A percentile compares a stretch with the other conserved stretches of the same genome.
Evolutionary conservation across 1,284 basidiomycete genomes (phyloP).

Genomic region (Afroboletus lepidellus): DNA sequence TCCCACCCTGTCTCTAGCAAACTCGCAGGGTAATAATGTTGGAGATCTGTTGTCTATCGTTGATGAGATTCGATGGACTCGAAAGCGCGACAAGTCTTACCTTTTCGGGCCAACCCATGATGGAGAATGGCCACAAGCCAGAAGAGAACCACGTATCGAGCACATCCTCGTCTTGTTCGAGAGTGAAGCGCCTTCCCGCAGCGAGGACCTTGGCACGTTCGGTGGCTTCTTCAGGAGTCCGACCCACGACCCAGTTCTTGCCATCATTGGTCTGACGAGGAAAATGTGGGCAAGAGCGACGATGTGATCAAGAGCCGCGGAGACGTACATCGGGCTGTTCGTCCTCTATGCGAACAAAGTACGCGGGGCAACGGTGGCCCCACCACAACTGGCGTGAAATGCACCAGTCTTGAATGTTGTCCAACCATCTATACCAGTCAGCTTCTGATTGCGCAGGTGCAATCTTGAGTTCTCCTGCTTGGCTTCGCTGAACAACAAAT

Average conservation of each 20-base stretch:
- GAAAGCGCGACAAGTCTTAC: constrained; percentile 38
- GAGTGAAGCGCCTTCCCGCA: constrained; percentile 65
- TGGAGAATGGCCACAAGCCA: constrained; percentile 97
- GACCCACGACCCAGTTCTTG: constrained; percentile 90
- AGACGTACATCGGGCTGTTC: constrained; percentile 66
- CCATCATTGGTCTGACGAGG: constrained; percentile 59
- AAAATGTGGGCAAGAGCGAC: neutral
- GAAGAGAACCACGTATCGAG: constrained; percentile 99
- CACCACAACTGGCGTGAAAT: constrained; percentile 99
- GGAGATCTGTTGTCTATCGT: constrained; percentile 67
- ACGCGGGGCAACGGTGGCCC: constrained; percentile 97
- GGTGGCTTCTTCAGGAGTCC: constrained; percentile 78
- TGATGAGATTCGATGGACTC: constrained; percentile 2
- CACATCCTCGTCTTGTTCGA: constrained; percentile 97
- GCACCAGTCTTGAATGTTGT: constrained; percentile 98
- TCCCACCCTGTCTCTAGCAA: constrained; percentile 99
- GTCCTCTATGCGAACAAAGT: constrained; percentile 88
- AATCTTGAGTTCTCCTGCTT: constrained; percentile 83
- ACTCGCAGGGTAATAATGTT: constrained; percentile 85
- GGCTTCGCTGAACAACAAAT: constrained; percentile 61
- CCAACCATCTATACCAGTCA: constrained; percentile 98
- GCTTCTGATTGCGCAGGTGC: constrained; percentile 84
- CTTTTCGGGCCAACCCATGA: constrained; percentile 95
- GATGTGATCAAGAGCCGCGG: constrained; percentile 1
- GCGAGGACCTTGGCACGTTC: constrained; percentile 77